Conservation (phyloP, 257 asterid species). For the Craterostigma plantagineum region DNA sequence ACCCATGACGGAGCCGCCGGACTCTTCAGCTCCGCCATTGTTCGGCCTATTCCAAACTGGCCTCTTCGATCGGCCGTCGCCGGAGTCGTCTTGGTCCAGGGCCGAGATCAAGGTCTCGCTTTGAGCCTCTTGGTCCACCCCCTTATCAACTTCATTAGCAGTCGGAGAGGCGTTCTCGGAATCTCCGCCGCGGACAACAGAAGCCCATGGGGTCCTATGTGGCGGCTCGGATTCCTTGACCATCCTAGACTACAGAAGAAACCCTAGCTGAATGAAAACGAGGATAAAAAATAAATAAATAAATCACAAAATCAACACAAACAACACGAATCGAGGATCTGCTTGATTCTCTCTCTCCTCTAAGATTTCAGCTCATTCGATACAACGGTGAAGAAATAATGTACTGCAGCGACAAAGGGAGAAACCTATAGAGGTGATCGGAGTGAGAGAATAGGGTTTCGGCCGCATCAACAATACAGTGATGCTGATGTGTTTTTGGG, state of each 20-base stretch:
- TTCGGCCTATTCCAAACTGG: constrained; percentile 56
- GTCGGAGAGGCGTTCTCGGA: constrained; percentile 16
- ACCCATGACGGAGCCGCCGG: constrained; percentile 50
- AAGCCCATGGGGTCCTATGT: constrained; percentile 37
- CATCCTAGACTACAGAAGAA: constrained; percentile 10
- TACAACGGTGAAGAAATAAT: too few relatives aligned
- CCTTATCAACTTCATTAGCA: constrained; percentile 15
- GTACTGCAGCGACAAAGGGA: too few relatives aligned
- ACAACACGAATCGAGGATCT: too few relatives aligned
- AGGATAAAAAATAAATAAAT: neutral
- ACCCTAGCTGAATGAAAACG: neutral
- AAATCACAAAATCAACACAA: too few relatives aligned
- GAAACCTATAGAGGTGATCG: too few relatives aligned
- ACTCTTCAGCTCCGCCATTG: constrained; percentile 39
- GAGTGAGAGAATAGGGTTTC: too few relatives aligned
- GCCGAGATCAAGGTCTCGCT: constrained; percentile 25
- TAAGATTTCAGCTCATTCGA: too few relatives aligned
- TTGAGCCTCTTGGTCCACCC: constrained; percentile 15
- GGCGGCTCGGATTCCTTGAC: constrained; percentile 19
- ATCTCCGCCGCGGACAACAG: constrained; percentile 40
- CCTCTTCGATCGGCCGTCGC: constrained; percentile 39
- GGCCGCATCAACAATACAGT: too few relatives aligned
- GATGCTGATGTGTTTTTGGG: too few relatives aligned
- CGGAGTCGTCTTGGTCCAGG: constrained; percentile 19
- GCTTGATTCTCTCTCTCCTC: too few relatives aligned